Conservation (phyloP, 2,329 filamentous ascomycete species). For the Aspergillus sp. region DNA sequence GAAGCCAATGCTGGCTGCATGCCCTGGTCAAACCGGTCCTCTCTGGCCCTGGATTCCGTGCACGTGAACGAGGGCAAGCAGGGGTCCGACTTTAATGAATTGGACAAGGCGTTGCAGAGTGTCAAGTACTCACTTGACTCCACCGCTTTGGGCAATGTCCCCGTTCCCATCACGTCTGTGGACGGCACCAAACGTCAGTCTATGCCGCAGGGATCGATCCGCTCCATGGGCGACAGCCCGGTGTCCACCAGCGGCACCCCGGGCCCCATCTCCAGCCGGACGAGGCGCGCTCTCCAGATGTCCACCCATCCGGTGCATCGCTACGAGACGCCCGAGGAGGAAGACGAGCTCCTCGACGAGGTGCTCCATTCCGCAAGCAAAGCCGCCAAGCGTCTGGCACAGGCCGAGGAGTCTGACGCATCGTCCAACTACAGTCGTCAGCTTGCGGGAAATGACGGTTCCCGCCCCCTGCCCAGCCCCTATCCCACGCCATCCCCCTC, state of each 20-base stretch:
- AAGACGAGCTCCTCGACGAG: slow-evolving; percentile 93
- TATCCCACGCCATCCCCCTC: slow-evolving; percentile 76
- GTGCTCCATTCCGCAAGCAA: slow-evolving; percentile 74
- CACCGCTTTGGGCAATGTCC: slow-evolving; percentile 35
- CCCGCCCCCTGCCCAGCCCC: slow-evolving; percentile 43
- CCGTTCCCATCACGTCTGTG: slow-evolving; percentile 33
- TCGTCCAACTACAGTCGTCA: slow-evolving; percentile 58
- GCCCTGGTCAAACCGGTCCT: slow-evolving; percentile 85
- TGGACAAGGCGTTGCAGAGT: slow-evolving; percentile 61
- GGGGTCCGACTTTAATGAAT: slow-evolving; percentile 56
- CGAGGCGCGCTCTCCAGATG: slow-evolving; percentile 69
- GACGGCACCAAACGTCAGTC: slow-evolving; percentile 39
- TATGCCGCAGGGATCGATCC: slow-evolving; percentile 35
- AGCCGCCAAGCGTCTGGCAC: slow-evolving; percentile 69
- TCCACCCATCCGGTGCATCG: slow-evolving; percentile 73
- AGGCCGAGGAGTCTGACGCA: slow-evolving; percentile 32
- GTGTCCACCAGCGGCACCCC: slow-evolving; percentile 23
- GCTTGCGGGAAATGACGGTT: slow-evolving; percentile 26
- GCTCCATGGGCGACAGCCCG: slow-evolving; percentile 28
- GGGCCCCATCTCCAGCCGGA: slow-evolving; percentile 71
- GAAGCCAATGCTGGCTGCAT: slow-evolving; percentile 91
- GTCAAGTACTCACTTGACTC: slow-evolving; percentile 59
- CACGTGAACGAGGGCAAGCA: slow-evolving; percentile 48
- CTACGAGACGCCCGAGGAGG: slow-evolving; percentile 93
- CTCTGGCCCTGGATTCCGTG: slow-evolving; percentile 69